Percentiles rank a stretch among this genome's conserved stretches.
Evolutionary conservation across 192 early-diverging fungal species (phyloP).

Genomic region (Jimgerdemannia flammicorona): DNA sequence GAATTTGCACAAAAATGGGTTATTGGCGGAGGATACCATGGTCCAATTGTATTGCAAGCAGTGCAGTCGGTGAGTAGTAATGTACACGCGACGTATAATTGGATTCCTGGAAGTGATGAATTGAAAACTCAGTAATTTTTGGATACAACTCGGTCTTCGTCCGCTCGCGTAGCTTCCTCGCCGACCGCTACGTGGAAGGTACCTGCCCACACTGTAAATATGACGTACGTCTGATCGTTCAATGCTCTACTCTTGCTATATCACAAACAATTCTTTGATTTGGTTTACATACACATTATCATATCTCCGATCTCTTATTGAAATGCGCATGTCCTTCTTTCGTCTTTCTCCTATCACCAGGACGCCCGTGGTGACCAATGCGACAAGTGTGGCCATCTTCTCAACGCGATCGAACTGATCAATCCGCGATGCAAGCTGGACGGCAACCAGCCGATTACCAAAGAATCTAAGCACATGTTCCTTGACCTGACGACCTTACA

Average conservation of each 20-base stretch:
- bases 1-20: slow-evolving; percentile 67
- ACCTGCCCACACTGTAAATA: slow-evolving; percentile 88
- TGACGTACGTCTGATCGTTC: slow-evolving; percentile 36
- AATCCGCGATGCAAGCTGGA: slow-evolving; percentile 95
- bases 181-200: slow-evolving; percentile 98
- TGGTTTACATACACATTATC: no score
- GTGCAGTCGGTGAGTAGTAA: slow-evolving; percentile 55
- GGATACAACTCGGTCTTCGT: background rate
- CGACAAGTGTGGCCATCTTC: slow-evolving; percentile 86
- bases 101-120: background rate
- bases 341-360: slow-evolving; percentile 3
- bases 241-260: background rate
- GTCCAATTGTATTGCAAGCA: slow-evolving; percentile 89
- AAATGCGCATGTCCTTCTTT: no score
- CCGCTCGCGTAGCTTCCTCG: slow-evolving; percentile 68
- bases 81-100: background rate
- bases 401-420: slow-evolving; percentile 91
- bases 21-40: slow-evolving; percentile 69
- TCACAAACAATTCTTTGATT: no score
- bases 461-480: slow-evolving; percentile 88
- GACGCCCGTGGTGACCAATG: slow-evolving; percentile 99
- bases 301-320: no score
- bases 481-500: slow-evolving; percentile 82
- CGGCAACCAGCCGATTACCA: slow-evolving; percentile 72
- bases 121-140: background rate